Percentiles rank a stretch among this genome's conserved stretches.
Evolutionary conservation across 805 yeast genomes (phyloP).

Genomic region (Teunomyces stri): DNA sequence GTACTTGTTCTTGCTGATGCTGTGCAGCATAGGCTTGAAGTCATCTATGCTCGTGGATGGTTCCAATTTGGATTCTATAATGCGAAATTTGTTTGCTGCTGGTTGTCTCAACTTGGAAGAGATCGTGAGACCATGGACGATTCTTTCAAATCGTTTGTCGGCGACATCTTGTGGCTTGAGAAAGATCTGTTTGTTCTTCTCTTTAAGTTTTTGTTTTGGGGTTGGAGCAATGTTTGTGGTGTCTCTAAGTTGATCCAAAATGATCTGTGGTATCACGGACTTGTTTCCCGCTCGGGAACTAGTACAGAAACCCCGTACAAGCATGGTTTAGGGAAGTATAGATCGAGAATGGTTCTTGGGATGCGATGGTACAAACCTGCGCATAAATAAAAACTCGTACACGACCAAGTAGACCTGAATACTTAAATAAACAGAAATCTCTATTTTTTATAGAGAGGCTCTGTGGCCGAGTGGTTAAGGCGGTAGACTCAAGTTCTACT

Average conservation of each 20-base stretch:
- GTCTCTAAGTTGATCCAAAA: constrained; percentile 12
- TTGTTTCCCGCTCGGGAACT: constrained; percentile 5
- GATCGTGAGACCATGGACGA: constrained; percentile 11
- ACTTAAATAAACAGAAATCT: background rate
- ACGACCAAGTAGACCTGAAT: background rate
- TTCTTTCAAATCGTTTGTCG: constrained; percentile 14
- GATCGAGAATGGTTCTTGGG: background rate
- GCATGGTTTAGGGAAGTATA: background rate
- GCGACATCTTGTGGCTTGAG: constrained; percentile 16
- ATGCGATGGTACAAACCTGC: constrained; percentile 1
- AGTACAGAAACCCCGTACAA: constrained; percentile 4
- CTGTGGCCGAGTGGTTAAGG: constrained; percentile 5
- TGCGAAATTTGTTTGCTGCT: constrained; percentile 4
- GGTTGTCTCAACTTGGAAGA: constrained; percentile 5
- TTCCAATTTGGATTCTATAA: constrained; percentile 7
- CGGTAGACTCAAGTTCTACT: constrained; percentile 4
- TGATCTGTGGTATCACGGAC: constrained; percentile 16
- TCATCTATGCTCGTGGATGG: constrained; percentile 6
- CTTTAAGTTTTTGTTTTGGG: constrained; percentile 1
- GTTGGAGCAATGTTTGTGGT: constrained; percentile 8
- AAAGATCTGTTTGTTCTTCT: constrained; percentile 12
- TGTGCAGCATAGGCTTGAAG: constrained; percentile 7
- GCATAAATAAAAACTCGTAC: background rate
- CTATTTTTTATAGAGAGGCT: background rate
- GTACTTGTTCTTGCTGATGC: constrained; percentile 8